Conservation (phyloP, 164 flowering plant species). For the Sextonia rubra region DNA sequence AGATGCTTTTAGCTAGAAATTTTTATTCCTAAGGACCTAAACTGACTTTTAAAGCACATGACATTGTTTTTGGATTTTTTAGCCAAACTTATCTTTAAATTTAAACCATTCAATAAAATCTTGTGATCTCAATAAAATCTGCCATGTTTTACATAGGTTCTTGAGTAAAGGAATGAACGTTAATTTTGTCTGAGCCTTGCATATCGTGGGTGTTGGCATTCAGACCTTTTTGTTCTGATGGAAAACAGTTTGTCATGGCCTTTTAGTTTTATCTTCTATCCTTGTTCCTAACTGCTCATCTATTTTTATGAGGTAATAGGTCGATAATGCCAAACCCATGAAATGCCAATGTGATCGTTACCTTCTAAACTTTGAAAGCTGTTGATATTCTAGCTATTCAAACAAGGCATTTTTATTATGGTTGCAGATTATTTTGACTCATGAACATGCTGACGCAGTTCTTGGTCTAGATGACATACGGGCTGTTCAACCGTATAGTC, state of each 20-base stretch:
- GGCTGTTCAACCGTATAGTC: conserved; percentile 71
- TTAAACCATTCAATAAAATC: not conserved
- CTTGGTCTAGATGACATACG: conserved; percentile 95
- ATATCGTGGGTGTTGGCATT: not conserved
- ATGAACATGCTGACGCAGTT: conserved; percentile 99
- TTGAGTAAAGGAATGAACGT: not conserved
- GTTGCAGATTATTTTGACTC: conserved; percentile 92
- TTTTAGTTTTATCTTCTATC: too few relatives aligned
- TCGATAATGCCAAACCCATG: too few relatives aligned
- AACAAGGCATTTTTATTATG: conserved; percentile 4
- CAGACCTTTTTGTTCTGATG: too few relatives aligned
- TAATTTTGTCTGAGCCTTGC: not conserved
- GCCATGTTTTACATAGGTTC: not conserved
- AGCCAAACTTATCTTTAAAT: not conserved
- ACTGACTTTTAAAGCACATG: not conserved
- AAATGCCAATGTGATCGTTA: too few relatives aligned
- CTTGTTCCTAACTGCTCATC: too few relatives aligned
- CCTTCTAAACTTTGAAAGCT: too few relatives aligned
- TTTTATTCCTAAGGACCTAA: too few relatives aligned
- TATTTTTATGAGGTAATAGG: too few relatives aligned
- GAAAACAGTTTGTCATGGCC: too few relatives aligned
- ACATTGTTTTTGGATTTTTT: not conserved
- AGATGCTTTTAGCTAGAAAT: not conserved
- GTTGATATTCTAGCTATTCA: not conserved
- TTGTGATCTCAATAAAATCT: too few relatives aligned